Evolutionary conservation across 2,329 filamentous ascomycete genomes (phyloP).

Genomic region (Botryotinia narcissicola): DNA sequence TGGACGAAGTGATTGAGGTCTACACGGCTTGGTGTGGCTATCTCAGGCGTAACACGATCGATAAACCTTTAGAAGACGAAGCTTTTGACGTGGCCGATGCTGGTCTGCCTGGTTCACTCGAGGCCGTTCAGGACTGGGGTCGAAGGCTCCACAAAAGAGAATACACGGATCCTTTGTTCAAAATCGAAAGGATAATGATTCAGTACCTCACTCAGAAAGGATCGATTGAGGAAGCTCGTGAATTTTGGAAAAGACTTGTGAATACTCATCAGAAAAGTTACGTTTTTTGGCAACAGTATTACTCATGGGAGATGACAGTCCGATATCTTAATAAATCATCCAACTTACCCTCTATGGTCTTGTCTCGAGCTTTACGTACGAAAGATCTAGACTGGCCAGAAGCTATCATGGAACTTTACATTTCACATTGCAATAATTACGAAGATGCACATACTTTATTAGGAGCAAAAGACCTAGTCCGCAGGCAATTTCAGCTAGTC

Average conservation of each 20-base stretch:
- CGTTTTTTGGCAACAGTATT: conserved; percentile 92
- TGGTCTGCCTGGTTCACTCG: conserved; percentile 79
- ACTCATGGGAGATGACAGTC: conserved; percentile 76
- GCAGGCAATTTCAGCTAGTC: conserved; percentile 64
- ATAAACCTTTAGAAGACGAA: conserved; percentile 70
- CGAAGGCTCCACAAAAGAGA: conserved; percentile 67
- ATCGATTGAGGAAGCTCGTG: conserved; percentile 72
- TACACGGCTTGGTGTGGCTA: conserved; percentile 95
- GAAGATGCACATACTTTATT: conserved; percentile 76
- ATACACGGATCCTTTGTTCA: conserved; percentile 81
- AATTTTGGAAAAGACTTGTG: conserved; percentile 70
- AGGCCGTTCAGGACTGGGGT: conserved; percentile 76
- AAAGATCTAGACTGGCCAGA: conserved; percentile 73
- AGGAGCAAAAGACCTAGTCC: conserved; percentile 68
- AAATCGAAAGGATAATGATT: conserved; percentile 87
- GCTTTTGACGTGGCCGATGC: conserved; percentile 87
- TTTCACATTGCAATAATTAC: conserved; percentile 84
- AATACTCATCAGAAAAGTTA: conserved; percentile 72
- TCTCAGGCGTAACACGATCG: conserved; percentile 80
- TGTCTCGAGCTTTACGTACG: conserved; percentile 66
- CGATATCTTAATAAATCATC: conserved; percentile 53
- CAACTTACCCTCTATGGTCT: conserved; percentile 68
- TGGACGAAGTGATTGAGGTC: conserved; percentile 86
- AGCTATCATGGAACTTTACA: conserved; percentile 69
- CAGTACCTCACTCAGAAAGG: conserved; percentile 85